phyloP scores from a whole-genome alignment of 2,329 filamentous ascomycete genomes.

The Mycosphaerella sp. region DNA sequence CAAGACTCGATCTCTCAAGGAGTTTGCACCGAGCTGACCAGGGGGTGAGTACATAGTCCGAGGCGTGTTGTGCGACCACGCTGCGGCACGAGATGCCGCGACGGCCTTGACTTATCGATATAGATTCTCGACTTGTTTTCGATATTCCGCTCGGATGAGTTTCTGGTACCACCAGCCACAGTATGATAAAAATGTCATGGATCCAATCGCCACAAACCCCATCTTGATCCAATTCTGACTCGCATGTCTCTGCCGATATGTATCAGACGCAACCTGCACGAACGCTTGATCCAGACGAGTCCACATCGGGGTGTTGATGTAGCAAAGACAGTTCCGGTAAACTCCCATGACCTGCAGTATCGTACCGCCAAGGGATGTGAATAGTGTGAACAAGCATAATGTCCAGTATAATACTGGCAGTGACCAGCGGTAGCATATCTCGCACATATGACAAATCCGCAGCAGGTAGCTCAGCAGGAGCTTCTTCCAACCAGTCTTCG shows the following conservation, averaged over 20 bases:
- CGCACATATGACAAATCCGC: not conserved
- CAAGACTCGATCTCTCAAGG: not conserved
- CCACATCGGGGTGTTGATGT: slow-evolving; percentile 4
- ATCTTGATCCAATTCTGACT: slow-evolving; percentile 10
- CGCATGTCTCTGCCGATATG: not conserved
- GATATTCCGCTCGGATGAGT: slow-evolving; percentile 3
- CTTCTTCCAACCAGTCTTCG: not conserved
- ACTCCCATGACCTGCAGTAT: slow-evolving; percentile 8
- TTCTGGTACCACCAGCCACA: slow-evolving; percentile 8
- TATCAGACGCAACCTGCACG: slow-evolving; percentile 9
- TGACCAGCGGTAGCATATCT: not conserved
- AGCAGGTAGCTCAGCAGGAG: not conserved
- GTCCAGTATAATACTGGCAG: not conserved
- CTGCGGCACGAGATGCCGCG: not conserved
- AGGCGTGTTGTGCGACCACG: not conserved
- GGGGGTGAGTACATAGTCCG: not conserved
- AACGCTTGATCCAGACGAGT: slow-evolving; percentile 1
- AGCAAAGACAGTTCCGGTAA: slow-evolving; percentile 8
- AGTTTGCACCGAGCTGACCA: not conserved
- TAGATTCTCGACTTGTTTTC: slow-evolving; percentile 5
- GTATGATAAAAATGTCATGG: slow-evolving; percentile 2
- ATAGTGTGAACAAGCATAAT: slow-evolving; percentile 3
- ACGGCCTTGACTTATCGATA: not conserved
- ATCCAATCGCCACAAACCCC: slow-evolving; percentile 1
- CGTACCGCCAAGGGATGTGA: slow-evolving; percentile 7